Base-by-base conservation (phyloP, 352 stramenopile species). In the Globisporangium carolinianum region DNA sequence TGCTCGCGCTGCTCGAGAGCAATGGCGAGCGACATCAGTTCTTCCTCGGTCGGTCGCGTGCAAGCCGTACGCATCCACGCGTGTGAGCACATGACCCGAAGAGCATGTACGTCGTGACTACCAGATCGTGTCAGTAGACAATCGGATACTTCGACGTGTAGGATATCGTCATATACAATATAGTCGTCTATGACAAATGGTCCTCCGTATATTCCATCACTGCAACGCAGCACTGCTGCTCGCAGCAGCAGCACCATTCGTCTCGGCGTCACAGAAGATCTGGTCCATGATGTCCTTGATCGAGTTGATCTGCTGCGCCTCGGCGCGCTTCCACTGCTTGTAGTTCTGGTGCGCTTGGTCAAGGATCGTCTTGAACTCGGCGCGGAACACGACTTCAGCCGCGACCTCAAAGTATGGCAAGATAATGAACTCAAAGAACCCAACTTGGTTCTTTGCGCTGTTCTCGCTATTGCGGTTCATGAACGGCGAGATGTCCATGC, bases 381-480 rank as follows among this genome's bases (percentile, higher is more conserved):
- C 75, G 42, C 78, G 68, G 49, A 92, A 92, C 37, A 93, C 76
- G 14, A 93, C 79, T 61, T 88, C 73, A 11, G 80, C 74, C 5
- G 91, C 77, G 18, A 77, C 87, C 54, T 93, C 80, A 63, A 88
- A 91, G 60, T 89, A 91, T 7, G 81, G 81, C 41, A 91, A 63
- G 42, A 91, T 79, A 57, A 91, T 91, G 60, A 92, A 92, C 63
- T 90, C 83, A 57, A 92, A 92, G 61, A 92, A 90, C 39, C 83
- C 83, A 50, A 92, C 76, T 86, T 90, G 83, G 67, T 92, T 90
- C 70, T 92, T 90, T 55, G 83, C 83, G 57, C 83, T 92, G 66
- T 95, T 96, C 59, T 94, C 82, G 10, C 78, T 86, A 32, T 92
- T 66, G 17, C 89, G 76, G 66, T 98, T 86, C 85, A 96, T 97